Conservation (phyloP, 371 early-diverging fungal genomes). For the Batkoa obscura region DNA sequence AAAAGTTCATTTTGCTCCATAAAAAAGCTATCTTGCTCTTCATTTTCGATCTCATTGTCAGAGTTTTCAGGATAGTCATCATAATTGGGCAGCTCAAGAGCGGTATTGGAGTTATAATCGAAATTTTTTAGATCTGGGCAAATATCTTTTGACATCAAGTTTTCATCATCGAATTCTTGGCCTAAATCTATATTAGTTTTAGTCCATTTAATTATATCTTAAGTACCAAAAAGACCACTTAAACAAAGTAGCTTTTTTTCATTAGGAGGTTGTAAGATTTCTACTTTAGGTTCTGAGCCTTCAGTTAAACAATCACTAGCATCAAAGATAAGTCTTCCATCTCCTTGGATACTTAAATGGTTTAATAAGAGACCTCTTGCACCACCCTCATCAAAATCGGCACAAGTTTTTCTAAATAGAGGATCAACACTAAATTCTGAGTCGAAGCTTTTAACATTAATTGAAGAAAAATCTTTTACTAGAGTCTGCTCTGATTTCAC, state of each 20-base stretch:
- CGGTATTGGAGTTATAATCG: no score
- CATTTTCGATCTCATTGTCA: no score
- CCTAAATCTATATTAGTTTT: neutral
- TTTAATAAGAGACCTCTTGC: constrained; percentile 81
- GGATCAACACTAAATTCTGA: constrained; percentile 88
- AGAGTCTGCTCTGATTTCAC: constrained; percentile 38
- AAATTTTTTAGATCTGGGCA: neutral
- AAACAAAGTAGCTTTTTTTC: neutral
- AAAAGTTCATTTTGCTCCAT: no score
- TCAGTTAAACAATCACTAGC: constrained; percentile 48
- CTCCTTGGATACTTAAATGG: constrained; percentile 52
- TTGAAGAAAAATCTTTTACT: constrained; percentile 51
- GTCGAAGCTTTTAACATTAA: constrained; percentile 76
- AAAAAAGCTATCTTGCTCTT: no score
- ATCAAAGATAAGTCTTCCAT: constrained; percentile 87
- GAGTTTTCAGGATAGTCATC: no score
- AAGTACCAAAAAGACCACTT: neutral
- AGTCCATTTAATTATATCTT: neutral
- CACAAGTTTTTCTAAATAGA: constrained; percentile 91
- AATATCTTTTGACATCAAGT: neutral
- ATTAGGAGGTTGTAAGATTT: neutral
- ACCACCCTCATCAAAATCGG: constrained; percentile 97
- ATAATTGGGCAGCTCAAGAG: no score
- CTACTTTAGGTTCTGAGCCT: neutral
- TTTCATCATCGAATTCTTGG: neutral